Percentiles rank a stretch among this genome's conserved stretches.
phyloP scores from a whole-genome alignment of 768 basidiomycete genomes.

The Lactarius akahatsu region DNA sequence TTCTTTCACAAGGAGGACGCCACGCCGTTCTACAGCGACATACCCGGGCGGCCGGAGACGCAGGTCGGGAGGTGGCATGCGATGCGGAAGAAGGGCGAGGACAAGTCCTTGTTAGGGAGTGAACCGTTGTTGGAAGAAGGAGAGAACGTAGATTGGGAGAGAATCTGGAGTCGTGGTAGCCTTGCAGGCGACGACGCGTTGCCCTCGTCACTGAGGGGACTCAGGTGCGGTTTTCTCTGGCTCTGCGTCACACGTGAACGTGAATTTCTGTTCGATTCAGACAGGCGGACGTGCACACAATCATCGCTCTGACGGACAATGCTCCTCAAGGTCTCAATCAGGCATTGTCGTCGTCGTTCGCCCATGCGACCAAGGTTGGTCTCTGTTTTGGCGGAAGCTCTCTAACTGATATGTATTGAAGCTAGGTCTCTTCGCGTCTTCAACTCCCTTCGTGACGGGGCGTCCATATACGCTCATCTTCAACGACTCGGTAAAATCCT shows the following conservation, averaged over 20 bases:
- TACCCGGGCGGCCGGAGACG: constrained; percentile 54
- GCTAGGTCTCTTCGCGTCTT: constrained; percentile 67
- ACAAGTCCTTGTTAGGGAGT: constrained; percentile 1
- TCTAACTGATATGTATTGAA: constrained; percentile 33
- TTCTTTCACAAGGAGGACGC: constrained; percentile 46
- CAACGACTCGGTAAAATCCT: constrained; percentile 51
- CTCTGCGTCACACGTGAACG: neutral
- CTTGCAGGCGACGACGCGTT: constrained; percentile 31
- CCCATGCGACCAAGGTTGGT: constrained; percentile 51
- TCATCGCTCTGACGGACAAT: constrained; percentile 59
- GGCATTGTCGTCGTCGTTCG: constrained; percentile 42
- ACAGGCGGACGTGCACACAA: constrained; percentile 32
- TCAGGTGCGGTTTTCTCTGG: constrained; percentile 38
- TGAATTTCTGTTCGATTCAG: constrained; percentile 19
- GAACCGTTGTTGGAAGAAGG: constrained; percentile 23
- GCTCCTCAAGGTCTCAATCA: constrained; percentile 56
- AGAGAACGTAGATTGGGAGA: constrained; percentile 48
- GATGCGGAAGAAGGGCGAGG: constrained; percentile 40
- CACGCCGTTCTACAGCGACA: constrained; percentile 58
- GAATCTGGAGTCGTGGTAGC: constrained; percentile 45
- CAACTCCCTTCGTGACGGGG: constrained; percentile 80
- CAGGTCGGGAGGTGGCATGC: constrained; percentile 77
- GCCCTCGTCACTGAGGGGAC: constrained; percentile 41
- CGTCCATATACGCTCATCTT: constrained; percentile 67
- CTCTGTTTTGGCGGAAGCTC: neutral